A percentile compares a stretch with the other conserved stretches of the same genome.
Evolutionary conservation across 176 grass and related monocot species (phyloP).

Genomic region (Themeda triandra): DNA sequence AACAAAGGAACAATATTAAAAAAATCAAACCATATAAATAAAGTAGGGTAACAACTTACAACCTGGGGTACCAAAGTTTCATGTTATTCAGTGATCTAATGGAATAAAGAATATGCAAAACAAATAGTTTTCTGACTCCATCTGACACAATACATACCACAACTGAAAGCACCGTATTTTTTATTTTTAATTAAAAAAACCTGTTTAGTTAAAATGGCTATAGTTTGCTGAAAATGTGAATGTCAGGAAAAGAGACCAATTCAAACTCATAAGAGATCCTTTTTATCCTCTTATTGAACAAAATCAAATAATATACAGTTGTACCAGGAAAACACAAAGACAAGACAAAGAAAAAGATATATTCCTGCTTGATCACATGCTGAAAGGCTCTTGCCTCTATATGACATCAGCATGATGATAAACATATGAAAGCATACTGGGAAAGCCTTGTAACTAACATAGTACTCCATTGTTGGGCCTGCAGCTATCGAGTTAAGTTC

Average conservation of each 20-base stretch:
- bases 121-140: conserved; percentile 16
- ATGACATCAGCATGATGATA: conserved; percentile 38
- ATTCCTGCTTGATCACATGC: not conserved
- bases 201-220: not conserved
- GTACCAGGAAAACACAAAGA: conserved; percentile 18
- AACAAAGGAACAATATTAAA: conserved; percentile 16
- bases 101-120: conserved; percentile 3
- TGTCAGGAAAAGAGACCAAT: not conserved
- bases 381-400: conserved; percentile 3
- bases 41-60: conserved; percentile 2
- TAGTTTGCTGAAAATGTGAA: not conserved
- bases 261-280: not conserved
- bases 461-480: not conserved
- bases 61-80: not conserved
- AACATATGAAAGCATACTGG: conserved; percentile 30
- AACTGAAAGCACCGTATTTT: conserved; percentile 8
- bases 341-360: conserved; percentile 7
- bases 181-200: not conserved
- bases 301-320: conserved; percentile 4
- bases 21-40: conserved; percentile 6
- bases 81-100: conserved; percentile 18
- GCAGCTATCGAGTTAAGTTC: conserved; percentile 3
- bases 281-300: conserved; percentile 2
- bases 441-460: not conserved
- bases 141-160: not conserved